These are phyloP conservation scores for Suhomyces atakaporum DNA, from an alignment of 1,139 yeast genomes.

Conservation along the genomic window DNA sequence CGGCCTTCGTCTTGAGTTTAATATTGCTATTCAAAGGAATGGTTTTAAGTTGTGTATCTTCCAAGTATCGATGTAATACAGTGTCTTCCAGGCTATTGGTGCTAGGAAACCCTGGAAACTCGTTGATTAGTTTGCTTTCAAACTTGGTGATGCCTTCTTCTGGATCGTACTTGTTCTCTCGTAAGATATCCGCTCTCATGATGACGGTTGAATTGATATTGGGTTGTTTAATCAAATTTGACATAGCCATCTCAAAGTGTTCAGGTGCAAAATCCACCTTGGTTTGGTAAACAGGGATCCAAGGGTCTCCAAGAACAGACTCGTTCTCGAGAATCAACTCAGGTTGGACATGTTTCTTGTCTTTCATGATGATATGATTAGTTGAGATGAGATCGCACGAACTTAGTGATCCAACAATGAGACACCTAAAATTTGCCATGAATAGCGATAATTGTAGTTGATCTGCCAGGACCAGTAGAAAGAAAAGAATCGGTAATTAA, in stretches of 20 bases:
- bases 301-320: slow-evolving; percentile 61
- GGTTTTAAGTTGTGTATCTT: slow-evolving; percentile 54
- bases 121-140: slow-evolving; percentile 34
- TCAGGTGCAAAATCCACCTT: slow-evolving; percentile 44
- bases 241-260: slow-evolving; percentile 78
- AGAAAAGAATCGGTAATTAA: no score
- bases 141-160: slow-evolving; percentile 35
- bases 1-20: slow-evolving; percentile 41
- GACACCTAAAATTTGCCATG: no score
- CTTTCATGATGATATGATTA: not conserved
- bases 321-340: slow-evolving; percentile 8
- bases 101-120: slow-evolving; percentile 36
- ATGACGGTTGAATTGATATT: slow-evolving; percentile 91
- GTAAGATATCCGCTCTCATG: slow-evolving; percentile 80
- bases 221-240: slow-evolving; percentile 79
- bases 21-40: slow-evolving; percentile 41
- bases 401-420: no score
- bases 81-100: slow-evolving; percentile 31
- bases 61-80: slow-evolving; percentile 49
- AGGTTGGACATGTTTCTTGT: not conserved
- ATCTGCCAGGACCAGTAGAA: no score
- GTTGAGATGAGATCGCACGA: slow-evolving; percentile 1
- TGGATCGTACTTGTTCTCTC: slow-evolving; percentile 51
- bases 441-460: no score
- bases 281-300: slow-evolving; percentile 61